Conservation (phyloP, 305 asterid genomes). For the Fraxinus sp. region DNA sequence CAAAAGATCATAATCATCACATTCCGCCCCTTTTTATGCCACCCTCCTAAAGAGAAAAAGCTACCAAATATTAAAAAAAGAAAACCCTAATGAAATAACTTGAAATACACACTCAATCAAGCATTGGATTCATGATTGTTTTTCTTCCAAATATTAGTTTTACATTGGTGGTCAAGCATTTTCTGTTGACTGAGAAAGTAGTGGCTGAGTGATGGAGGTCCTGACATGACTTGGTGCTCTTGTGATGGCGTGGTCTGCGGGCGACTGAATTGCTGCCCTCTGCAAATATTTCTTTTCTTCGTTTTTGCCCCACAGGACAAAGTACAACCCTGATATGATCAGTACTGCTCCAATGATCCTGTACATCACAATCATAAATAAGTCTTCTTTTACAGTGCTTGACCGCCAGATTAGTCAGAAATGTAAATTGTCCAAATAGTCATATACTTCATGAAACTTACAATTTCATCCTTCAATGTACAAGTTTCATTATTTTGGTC, state of each 20-base stretch:
- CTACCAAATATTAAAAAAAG: conserved; percentile 28
- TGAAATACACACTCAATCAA: conserved; percentile 38
- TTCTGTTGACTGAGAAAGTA: conserved; percentile 66
- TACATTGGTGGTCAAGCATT: conserved; percentile 46
- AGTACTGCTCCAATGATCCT: conserved; percentile 87
- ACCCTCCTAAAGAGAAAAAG: conserved; percentile 38
- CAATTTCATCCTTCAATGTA: not conserved
- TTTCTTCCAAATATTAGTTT: conserved; percentile 29
- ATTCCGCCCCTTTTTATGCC: conserved; percentile 28
- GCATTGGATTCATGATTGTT: conserved; percentile 21
- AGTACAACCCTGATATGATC: conserved; percentile 76
- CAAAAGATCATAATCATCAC: conserved; percentile 42
- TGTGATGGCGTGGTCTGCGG: conserved; percentile 51
- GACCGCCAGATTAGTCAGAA: not conserved
- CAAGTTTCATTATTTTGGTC: not conserved
- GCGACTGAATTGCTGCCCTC: conserved; percentile 49
- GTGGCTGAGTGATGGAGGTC: conserved; percentile 81
- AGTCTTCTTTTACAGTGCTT: not conserved
- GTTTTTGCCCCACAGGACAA: conserved; percentile 90
- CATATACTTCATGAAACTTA: not conserved
- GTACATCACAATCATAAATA: conserved; percentile 17
- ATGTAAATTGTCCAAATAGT: not conserved
- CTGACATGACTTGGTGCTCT: conserved; percentile 47
- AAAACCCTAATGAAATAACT: conserved; percentile 25
- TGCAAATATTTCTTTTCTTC: conserved; percentile 66